These are phyloP conservation scores for Xylaria grammica DNA, from an alignment of 495 filamentous ascomycete species.

Conservation along the genomic window DNA sequence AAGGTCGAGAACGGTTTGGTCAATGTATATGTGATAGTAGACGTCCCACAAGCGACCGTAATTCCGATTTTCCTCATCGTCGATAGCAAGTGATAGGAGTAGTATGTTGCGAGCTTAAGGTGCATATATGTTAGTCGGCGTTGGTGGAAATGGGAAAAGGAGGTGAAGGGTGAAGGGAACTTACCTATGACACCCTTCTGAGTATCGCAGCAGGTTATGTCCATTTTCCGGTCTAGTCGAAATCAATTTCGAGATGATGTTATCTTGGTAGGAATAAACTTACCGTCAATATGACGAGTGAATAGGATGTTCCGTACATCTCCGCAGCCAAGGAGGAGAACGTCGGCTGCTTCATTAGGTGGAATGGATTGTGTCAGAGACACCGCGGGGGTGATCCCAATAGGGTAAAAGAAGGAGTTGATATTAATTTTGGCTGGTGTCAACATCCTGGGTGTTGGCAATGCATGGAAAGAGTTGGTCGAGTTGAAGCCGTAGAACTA, in stretches of 20 bases:
- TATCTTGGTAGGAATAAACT: neutral
- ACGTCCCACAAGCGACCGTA: slow-evolving; percentile 27
- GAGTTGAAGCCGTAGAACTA: too few species aligned
- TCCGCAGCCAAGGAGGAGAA: slow-evolving; percentile 39
- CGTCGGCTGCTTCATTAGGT: slow-evolving; percentile 29
- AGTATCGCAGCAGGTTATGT: slow-evolving; percentile 39
- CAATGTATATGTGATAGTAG: slow-evolving; percentile 34
- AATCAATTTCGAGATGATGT: neutral
- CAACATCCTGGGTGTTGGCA: slow-evolving; percentile 26
- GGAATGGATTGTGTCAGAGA: slow-evolving; percentile 34
- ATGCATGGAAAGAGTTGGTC: too few species aligned
- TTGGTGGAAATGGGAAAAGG: neutral
- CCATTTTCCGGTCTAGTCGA: slow-evolving; percentile 25
- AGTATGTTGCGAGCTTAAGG: slow-evolving; percentile 37
- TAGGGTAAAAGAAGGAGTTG: slow-evolving; percentile 23
- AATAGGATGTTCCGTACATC: slow-evolving; percentile 39
- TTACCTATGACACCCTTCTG: slow-evolving; percentile 32
- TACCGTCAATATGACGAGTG: slow-evolving; percentile 33
- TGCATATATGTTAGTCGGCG: too few species aligned
- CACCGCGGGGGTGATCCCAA: slow-evolving; percentile 37
- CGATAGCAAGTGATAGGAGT: slow-evolving; percentile 33
- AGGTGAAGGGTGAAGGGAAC: neutral
- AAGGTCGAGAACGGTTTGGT: slow-evolving; percentile 11
- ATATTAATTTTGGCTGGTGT: slow-evolving; percentile 9
- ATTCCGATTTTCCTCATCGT: slow-evolving; percentile 12